Evolutionary conservation across 108 stramenopile genomes (phyloP).

Genomic region (Stephanodiscus minutulus): DNA sequence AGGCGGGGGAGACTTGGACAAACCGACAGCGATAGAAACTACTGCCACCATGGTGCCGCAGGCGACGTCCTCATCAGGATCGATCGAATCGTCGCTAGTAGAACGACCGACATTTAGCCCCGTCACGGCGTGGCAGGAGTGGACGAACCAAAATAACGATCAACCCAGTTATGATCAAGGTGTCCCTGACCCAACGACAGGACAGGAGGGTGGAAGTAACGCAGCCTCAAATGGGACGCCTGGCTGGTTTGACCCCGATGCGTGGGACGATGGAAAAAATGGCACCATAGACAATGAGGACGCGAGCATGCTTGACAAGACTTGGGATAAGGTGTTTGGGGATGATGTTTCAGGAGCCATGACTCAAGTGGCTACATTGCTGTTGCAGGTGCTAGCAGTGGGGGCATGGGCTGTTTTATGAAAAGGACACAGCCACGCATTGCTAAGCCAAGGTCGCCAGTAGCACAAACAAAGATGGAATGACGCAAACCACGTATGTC

Average conservation of each 20-base stretch:
- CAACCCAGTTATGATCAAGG: neutral
- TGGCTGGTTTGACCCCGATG: neutral
- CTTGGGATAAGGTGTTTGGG: neutral
- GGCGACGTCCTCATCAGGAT: neutral
- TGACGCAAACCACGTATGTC: too few species aligned
- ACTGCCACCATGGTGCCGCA: neutral
- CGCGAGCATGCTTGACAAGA: neutral
- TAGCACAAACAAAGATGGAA: neutral
- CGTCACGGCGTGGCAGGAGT: conserved; percentile 1
- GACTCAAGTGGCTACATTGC: neutral
- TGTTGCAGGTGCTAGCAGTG: neutral
- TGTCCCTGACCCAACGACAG: neutral
- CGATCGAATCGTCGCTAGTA: neutral
- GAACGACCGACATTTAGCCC: neutral
- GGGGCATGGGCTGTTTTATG: neutral
- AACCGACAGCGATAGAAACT: neutral
- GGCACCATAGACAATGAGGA: neutral
- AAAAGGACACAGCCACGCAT: neutral
- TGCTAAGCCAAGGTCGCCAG: neutral
- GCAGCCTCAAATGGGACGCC: neutral
- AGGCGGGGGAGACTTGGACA: conserved; percentile 6
- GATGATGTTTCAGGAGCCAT: neutral
- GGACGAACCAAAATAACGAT: neutral
- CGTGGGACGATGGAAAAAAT: neutral
- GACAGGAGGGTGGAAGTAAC: neutral